Conservation (phyloP, 2,329 filamentous ascomycete genomes). For the Venturia pyrina region DNA sequence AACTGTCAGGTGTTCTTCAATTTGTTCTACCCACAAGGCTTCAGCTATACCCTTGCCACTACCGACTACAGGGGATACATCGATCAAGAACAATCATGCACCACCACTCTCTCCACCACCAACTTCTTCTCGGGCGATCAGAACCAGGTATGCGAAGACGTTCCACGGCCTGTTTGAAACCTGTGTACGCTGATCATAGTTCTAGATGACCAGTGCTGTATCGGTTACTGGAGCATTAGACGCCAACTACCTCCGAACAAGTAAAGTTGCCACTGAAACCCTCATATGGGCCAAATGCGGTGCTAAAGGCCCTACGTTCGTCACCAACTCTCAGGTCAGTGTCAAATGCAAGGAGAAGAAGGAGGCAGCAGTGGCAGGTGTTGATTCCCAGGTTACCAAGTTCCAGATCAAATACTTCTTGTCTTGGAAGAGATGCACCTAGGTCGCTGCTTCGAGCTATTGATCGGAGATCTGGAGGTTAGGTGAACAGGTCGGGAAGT, state of each 20-base stretch:
- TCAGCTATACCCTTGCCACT: conserved; percentile 43
- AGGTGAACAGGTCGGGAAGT: neutral
- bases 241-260: conserved; percentile 15
- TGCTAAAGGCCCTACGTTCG: conserved; percentile 16
- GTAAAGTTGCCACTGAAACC: conserved; percentile 11
- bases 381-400: conserved; percentile 18
- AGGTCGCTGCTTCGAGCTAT: neutral
- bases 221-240: conserved; percentile 10
- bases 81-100: conserved; percentile 35
- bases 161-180: neutral
- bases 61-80: conserved; percentile 45
- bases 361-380: conserved; percentile 12
- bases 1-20: conserved; percentile 46
- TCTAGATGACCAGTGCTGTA: neutral
- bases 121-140: conserved; percentile 44
- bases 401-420: conserved; percentile 14
- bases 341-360: conserved; percentile 14
- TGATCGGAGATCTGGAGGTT: neutral
- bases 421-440: neutral
- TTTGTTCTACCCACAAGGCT: conserved; percentile 41
- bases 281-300: conserved; percentile 17
- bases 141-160: conserved; percentile 26
- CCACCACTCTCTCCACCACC: conserved; percentile 40
- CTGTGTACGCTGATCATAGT: neutral
- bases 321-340: conserved; percentile 15